Evolutionary conservation across 2,329 filamentous ascomycete genomes (phyloP).

Genomic region (Mycosphaerella sp.): DNA sequence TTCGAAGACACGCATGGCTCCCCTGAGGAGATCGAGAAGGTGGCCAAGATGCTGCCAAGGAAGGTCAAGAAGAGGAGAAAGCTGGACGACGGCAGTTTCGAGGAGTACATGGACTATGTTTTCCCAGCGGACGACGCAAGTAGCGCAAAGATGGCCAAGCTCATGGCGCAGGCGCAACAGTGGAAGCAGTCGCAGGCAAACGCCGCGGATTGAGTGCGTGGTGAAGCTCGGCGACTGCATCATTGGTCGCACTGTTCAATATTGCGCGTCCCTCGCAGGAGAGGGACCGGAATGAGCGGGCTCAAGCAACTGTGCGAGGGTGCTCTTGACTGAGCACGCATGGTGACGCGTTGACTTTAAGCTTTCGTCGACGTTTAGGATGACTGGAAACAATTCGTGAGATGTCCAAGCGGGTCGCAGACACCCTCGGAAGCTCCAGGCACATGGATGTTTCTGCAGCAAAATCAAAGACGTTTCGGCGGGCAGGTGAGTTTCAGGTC

Average conservation of each 20-base stretch:
- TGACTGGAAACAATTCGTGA: too few species aligned
- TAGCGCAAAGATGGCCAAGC: constrained; percentile 66
- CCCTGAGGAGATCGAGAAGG: constrained; percentile 66
- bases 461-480: too few species aligned
- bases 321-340: too few species aligned
- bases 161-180: constrained; percentile 76
- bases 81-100: constrained; percentile 85
- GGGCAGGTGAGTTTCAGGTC: too few species aligned
- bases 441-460: too few species aligned
- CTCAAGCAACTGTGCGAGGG: too few species aligned
- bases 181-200: constrained; percentile 58
- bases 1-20: constrained; percentile 85
- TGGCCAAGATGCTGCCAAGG: constrained; percentile 90
- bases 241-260: neutral
- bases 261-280: neutral
- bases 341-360: too few species aligned
- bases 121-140: constrained; percentile 88
- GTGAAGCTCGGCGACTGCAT: neutral
- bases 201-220: neutral
- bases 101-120: constrained; percentile 95
- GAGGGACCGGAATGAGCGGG: neutral
- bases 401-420: too few species aligned
- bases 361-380: too few species aligned
- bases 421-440: too few species aligned
- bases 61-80: constrained; percentile 86